A percentile compares a stretch with the other conserved stretches of the same genome.
phyloP scores from a whole-genome alignment of 257 asterid genomes.

The Gentiana straminea region DNA sequence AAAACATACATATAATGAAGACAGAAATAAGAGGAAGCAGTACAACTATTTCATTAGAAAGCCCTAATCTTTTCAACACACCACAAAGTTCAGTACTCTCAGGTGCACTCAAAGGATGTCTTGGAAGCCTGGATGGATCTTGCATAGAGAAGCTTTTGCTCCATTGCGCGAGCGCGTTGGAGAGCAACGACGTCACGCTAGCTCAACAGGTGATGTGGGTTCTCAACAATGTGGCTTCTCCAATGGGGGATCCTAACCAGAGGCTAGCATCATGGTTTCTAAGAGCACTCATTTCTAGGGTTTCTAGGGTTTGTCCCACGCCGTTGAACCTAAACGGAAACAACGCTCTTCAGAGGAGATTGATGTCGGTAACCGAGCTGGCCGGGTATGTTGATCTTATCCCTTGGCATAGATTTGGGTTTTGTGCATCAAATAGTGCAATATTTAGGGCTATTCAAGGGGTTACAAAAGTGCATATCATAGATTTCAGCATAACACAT shows the following conservation, averaged over 20 bases:
- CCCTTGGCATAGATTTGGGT: slow-evolving; percentile 82
- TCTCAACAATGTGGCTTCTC: slow-evolving; percentile 72
- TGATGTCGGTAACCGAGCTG: slow-evolving; percentile 61
- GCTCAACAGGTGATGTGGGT: slow-evolving; percentile 96
- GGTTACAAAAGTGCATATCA: slow-evolving; percentile 31
- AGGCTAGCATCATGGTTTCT: slow-evolving; percentile 60
- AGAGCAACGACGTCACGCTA: slow-evolving; percentile 57
- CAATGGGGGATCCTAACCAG: slow-evolving; percentile 64
- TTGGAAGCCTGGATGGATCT: slow-evolving; percentile 53
- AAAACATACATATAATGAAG: slow-evolving; percentile 23
- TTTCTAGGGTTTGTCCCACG: slow-evolving; percentile 49
- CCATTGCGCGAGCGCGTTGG: slow-evolving; percentile 65
- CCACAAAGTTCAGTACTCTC: slow-evolving; percentile 27
- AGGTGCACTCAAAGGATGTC: slow-evolving; percentile 42
- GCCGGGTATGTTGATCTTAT: slow-evolving; percentile 72
- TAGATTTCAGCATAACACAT: slow-evolving; percentile 62
- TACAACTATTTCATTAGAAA: slow-evolving; percentile 24
- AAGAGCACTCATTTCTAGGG: slow-evolving; percentile 48
- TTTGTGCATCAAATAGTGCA: slow-evolving; percentile 53
- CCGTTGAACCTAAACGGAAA: slow-evolving; percentile 18
- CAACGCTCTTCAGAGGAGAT: slow-evolving; percentile 15
- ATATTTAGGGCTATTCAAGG: slow-evolving; percentile 39
- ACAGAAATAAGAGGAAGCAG: slow-evolving; percentile 35
- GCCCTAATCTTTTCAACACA: slow-evolving; percentile 26
- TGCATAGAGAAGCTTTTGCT: slow-evolving; percentile 72